A percentile compares a stretch with the other conserved stretches of the same genome.
Conservation (phyloP, 768 basidiomycete species). For the Tulasnella sp. region DNA sequence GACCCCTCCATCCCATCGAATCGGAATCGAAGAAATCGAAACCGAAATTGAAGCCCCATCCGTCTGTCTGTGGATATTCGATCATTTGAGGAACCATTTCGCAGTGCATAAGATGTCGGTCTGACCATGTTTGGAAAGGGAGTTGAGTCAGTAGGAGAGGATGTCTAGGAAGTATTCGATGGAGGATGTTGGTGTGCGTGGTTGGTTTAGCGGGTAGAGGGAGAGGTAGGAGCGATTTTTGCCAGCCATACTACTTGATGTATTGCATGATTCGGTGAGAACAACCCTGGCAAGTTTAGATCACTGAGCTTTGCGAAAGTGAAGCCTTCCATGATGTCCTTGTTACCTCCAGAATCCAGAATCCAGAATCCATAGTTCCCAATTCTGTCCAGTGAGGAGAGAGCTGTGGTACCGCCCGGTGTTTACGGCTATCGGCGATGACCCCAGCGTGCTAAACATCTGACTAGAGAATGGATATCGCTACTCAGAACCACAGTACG, state of each 20-base stretch:
- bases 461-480: no score
- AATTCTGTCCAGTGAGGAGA: no score
- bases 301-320: no score
- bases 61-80: slow-evolving; percentile 3
- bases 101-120: slow-evolving; percentile 63
- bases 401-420: no score
- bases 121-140: slow-evolving; percentile 67
- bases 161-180: slow-evolving; percentile 54
- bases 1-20: neutral
- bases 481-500: no score
- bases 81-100: slow-evolving; percentile 68
- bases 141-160: slow-evolving; percentile 68
- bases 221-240: slow-evolving; percentile 40
- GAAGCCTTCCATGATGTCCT: no score
- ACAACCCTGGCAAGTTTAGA: no score
- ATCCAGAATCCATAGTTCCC: no score
- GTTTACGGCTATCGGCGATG: no score
- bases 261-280: slow-evolving; percentile 43
- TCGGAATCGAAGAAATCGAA: slow-evolving; percentile 17
- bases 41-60: slow-evolving; percentile 14
- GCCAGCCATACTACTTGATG: slow-evolving; percentile 17
- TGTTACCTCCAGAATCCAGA: no score
- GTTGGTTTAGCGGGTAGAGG: slow-evolving; percentile 44
- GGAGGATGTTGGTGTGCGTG: slow-evolving; percentile 42
- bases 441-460: no score